Conservation (phyloP, 306 rosid genomes). For the Pterocarpus macrocarpus region DNA sequence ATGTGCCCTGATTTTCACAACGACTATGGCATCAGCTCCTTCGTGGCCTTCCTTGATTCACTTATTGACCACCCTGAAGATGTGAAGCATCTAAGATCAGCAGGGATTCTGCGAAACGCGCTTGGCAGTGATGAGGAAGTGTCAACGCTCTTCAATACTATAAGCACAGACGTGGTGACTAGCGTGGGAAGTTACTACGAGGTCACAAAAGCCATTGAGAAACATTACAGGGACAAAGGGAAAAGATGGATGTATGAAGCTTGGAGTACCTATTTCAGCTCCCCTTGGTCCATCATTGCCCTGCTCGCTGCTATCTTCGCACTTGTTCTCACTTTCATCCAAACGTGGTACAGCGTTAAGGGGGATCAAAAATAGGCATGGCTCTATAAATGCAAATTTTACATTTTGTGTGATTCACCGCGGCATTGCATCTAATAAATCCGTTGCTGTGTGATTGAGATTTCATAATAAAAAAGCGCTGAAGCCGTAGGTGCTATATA, state of each 20-base stretch:
- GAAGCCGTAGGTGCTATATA: no score
- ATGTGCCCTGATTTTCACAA: slow-evolving; percentile 54
- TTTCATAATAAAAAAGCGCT: no score
- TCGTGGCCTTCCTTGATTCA: slow-evolving; percentile 41
- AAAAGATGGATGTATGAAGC: slow-evolving; percentile 46
- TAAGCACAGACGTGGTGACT: slow-evolving; percentile 41
- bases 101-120: slow-evolving; percentile 39
- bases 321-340: not conserved
- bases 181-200: not conserved
- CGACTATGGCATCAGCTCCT: slow-evolving; percentile 46
- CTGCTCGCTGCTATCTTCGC: not conserved
- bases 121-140: slow-evolving; percentile 58
- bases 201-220: not conserved
- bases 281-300: slow-evolving; percentile 47
- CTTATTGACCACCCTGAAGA: slow-evolving; percentile 53
- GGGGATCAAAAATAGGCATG: no score
- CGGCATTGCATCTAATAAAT: no score
- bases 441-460: no score
- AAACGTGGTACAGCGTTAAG: not conserved
- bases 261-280: slow-evolving; percentile 38
- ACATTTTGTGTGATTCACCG: no score
- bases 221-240: not conserved
- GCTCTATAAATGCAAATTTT: no score
- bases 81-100: not conserved
- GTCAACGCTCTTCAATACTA: slow-evolving; percentile 41